Conservation (phyloP, 768 basidiomycete species). For the Boletus sp. region DNA sequence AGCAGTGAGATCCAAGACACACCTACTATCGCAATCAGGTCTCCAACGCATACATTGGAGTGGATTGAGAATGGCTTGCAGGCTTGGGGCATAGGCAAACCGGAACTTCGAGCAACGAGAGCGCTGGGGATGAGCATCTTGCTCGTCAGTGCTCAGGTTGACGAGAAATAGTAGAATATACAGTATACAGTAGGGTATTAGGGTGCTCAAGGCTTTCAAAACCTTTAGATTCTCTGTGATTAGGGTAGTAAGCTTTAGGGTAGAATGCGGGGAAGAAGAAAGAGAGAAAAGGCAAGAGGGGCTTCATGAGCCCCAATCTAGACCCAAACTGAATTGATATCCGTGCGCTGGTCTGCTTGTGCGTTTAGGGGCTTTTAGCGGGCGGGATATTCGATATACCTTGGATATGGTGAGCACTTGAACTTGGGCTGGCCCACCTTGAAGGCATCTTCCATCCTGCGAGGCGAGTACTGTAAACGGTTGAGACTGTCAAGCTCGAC, state of each 20-base stretch:
- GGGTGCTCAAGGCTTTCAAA: neutral
- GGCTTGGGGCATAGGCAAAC: neutral
- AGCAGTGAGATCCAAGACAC: neutral
- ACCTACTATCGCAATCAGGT: slow-evolving; percentile 24
- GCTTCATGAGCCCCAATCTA: neutral
- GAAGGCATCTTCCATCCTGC: neutral
- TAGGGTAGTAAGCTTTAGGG: neutral
- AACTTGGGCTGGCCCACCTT: neutral
- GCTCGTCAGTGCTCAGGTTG: neutral
- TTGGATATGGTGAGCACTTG: neutral
- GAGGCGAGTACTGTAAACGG: neutral
- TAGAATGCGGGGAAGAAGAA: neutral
- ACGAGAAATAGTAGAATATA: neutral
- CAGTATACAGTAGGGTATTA: neutral
- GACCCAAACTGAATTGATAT: neutral
- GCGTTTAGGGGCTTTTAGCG: neutral
- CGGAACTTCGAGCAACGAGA: neutral
- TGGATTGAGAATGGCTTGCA: slow-evolving; percentile 13
- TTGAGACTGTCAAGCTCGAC: neutral
- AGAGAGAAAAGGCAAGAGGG: neutral
- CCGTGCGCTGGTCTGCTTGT: no score
- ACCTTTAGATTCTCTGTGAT: neutral
- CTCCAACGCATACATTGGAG: slow-evolving; percentile 21
- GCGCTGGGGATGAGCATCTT: slow-evolving; percentile 1
- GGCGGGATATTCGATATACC: no score